Percentiles rank a stretch among this genome's conserved stretches.
Evolutionary conservation across 352 stramenopile species (phyloP).

Genomic region (Pythium guiyangense): DNA sequence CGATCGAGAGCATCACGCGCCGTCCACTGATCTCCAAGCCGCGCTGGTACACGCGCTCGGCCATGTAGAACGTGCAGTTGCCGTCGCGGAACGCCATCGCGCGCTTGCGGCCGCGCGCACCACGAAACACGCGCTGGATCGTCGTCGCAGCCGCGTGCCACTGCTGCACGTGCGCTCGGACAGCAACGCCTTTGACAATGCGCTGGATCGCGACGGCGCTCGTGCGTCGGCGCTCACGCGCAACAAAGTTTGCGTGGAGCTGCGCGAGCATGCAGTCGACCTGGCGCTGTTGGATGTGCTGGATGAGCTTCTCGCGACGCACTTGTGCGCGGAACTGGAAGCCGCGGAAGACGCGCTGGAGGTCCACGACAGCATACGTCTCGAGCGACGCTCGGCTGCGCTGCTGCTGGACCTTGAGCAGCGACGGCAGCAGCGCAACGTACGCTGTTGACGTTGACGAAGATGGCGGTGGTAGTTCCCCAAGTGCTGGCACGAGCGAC

Average conservation of each 20-base stretch:
- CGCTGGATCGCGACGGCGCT: conserved; percentile 50
- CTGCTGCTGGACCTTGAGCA: conserved; percentile 40
- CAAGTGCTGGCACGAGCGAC: not conserved
- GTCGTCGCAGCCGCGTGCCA: conserved; percentile 27
- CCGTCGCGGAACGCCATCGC: conserved; percentile 59
- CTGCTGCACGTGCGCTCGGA: conserved; percentile 21
- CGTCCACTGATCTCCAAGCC: conserved; percentile 41
- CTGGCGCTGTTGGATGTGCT: conserved; percentile 46
- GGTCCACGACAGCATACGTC: conserved; percentile 30
- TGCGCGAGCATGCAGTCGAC: conserved; percentile 30
- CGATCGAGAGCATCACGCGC: conserved; percentile 49
- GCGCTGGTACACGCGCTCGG: conserved; percentile 56
- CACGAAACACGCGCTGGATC: conserved; percentile 57
- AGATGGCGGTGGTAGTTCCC: not conserved
- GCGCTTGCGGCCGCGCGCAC: conserved; percentile 42
- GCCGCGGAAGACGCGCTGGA: conserved; percentile 49
- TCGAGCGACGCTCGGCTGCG: conserved; percentile 8
- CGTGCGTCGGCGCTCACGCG: conserved; percentile 39
- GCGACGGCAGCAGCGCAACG: conserved; percentile 35
- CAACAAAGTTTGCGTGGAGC: conserved; percentile 22
- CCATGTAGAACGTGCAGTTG: conserved; percentile 68
- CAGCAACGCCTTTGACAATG: conserved; percentile 44
- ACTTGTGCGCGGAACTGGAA: conserved; percentile 52
- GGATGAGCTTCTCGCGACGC: conserved; percentile 33
- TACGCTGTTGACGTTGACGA: conserved; percentile 6